phyloP scores from a whole-genome alignment of 805 yeast genomes.

The Wickerhamiella brachini region DNA sequence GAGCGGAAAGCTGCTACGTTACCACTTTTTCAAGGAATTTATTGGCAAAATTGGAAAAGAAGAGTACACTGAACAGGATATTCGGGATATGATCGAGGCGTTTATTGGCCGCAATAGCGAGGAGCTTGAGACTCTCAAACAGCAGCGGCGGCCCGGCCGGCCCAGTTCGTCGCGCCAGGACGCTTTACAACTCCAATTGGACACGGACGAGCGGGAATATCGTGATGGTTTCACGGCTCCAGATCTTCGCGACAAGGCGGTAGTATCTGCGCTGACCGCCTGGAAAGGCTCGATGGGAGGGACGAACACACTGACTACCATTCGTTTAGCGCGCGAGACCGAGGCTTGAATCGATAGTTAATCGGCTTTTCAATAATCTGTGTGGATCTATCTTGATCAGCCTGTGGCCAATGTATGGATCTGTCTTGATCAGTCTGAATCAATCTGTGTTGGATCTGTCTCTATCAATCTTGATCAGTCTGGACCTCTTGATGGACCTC shows the following conservation, averaged over 20 bases:
- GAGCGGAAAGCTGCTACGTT: constrained; percentile 17
- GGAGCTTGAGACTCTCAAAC: constrained; percentile 50
- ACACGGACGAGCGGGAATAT: constrained; percentile 49
- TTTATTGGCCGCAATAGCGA: constrained; percentile 56
- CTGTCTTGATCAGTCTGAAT: no score
- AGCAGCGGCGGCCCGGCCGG: constrained; percentile 71
- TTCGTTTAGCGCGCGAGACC: constrained; percentile 7
- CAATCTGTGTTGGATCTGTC: no score
- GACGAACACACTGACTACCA: constrained; percentile 12
- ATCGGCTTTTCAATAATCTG: constrained; percentile 2
- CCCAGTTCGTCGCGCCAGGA: constrained; percentile 66
- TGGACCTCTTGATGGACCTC: no score
- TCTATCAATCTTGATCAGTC: no score
- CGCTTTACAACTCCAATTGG: constrained; percentile 44
- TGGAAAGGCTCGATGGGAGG: constrained; percentile 87
- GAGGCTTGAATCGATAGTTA: no score
- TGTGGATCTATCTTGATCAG: no score
- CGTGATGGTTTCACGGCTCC: constrained; percentile 59
- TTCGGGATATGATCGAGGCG: constrained; percentile 45
- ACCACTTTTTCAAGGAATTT: constrained; percentile 9
- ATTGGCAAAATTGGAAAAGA: constrained; percentile 10
- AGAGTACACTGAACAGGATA: constrained; percentile 43
- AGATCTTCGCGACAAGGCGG: constrained; percentile 46
- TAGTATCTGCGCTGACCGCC: constrained; percentile 43
- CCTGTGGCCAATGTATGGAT: no score